Percentiles rank a stretch among this genome's conserved stretches.
These are phyloP conservation scores for Phytophthora ohioensis DNA, from an alignment of 352 stramenopile genomes.

Conservation along the genomic window DNA sequence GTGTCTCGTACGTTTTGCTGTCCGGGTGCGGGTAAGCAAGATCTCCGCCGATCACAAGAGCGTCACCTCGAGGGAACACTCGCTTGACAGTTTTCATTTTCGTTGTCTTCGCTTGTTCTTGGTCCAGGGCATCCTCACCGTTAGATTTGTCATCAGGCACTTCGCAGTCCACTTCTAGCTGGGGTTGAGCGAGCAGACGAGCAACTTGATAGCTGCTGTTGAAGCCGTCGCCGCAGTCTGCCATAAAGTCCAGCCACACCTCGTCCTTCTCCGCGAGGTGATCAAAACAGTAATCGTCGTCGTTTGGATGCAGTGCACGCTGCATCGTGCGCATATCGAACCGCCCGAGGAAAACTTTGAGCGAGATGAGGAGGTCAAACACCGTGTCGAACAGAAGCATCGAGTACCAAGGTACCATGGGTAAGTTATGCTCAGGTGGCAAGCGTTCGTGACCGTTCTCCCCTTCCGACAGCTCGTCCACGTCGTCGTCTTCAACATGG, in stretches of 20 bases:
- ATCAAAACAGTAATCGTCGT: conserved; percentile 86
- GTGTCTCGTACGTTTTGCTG: conserved; percentile 89
- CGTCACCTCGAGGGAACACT: conserved; percentile 85
- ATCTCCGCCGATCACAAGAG: conserved; percentile 93
- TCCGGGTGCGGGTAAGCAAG: conserved; percentile 93
- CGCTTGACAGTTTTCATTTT: conserved; percentile 54
- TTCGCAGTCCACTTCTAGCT: conserved; percentile 81
- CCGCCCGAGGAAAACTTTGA: conserved; percentile 94
- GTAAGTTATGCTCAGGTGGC: conserved; percentile 74
- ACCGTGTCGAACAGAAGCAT: conserved; percentile 92
- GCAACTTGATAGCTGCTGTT: conserved; percentile 95
- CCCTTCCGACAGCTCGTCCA: conserved; percentile 41
- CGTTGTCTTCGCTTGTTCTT: conserved; percentile 34
- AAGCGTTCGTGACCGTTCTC: conserved; percentile 70
- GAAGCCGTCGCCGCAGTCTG: conserved; percentile 94
- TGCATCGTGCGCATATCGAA: conserved; percentile 94
- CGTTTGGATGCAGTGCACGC: conserved; percentile 75
- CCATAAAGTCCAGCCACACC: conserved; percentile 96
- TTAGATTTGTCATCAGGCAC: conserved; percentile 31
- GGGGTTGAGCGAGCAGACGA: conserved; percentile 88
- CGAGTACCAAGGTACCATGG: conserved; percentile 96
- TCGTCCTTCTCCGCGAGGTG: conserved; percentile 81
- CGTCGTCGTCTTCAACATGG: conserved; percentile 59
- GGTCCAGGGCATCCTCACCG: conserved; percentile 2
- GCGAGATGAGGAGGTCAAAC: conserved; percentile 93